These are phyloP conservation scores for Gypsophila paniculata DNA, from an alignment of 179 eudicot species.

Conservation along the genomic window DNA sequence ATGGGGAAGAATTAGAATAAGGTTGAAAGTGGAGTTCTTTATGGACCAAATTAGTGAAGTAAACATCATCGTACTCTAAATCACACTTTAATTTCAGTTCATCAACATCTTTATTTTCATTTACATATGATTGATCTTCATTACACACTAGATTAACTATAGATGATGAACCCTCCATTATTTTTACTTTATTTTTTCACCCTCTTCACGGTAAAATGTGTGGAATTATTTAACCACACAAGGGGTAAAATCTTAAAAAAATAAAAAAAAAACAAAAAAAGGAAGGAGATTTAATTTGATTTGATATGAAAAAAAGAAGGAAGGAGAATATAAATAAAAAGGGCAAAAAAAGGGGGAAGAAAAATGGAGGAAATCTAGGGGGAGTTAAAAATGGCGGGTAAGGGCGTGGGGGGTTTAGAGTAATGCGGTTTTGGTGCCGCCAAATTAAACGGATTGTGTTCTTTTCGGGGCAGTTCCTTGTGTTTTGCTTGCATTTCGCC, in stretches of 20 bases:
- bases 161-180: slow-evolving; percentile 35
- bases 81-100: slow-evolving; percentile 5
- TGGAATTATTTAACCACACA: no score
- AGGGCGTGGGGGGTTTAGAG: slow-evolving; percentile 16
- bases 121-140: slow-evolving; percentile 35
- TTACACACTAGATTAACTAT: slow-evolving; percentile 35
- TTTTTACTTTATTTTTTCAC: background rate
- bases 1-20: background rate
- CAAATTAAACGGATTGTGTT: slow-evolving; percentile 45
- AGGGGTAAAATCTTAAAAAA: background rate
- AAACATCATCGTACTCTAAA: slow-evolving; percentile 39
- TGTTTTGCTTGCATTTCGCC: background rate
- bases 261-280: slow-evolving; percentile 1
- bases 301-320: no score
- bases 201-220: no score
- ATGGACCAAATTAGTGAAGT: slow-evolving; percentile 32
- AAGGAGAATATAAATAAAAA: no score
- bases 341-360: background rate
- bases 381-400: slow-evolving; percentile 30
- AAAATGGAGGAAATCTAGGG: slow-evolving; percentile 23
- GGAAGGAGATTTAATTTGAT: no score
- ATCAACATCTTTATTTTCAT: slow-evolving; percentile 12
- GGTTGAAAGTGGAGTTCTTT: slow-evolving; percentile 32
- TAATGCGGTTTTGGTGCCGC: slow-evolving; percentile 59
- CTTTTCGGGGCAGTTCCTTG: slow-evolving; percentile 8